Percentiles rank a stretch among this genome's conserved stretches.
These are phyloP conservation scores for Hydnomerulius pinastri DNA, from an alignment of 768 basidiomycete genomes.

Conservation along the genomic window DNA sequence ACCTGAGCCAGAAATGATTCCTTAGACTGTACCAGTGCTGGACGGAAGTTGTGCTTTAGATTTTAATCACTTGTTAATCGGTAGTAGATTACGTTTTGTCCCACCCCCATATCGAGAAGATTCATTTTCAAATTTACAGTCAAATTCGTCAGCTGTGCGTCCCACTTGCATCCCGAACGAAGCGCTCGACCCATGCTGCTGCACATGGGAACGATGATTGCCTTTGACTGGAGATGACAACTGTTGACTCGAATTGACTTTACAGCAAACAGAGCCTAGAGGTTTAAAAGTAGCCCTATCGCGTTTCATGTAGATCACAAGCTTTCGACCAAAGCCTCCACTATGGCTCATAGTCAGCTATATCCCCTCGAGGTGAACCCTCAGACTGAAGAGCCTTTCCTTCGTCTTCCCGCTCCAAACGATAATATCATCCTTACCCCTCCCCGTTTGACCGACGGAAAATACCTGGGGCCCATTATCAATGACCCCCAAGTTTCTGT, in stretches of 20 bases:
- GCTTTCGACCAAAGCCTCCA: neutral
- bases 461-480: slow-evolving; percentile 38
- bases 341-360: slow-evolving; percentile 25
- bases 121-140: too few species aligned
- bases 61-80: neutral
- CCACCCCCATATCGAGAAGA: neutral
- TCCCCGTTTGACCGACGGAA: slow-evolving; percentile 48
- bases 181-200: too few species aligned
- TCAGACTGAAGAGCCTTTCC: slow-evolving; percentile 52
- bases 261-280: neutral
- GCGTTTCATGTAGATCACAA: neutral
- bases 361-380: slow-evolving; percentile 44
- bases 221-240: neutral
- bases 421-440: slow-evolving; percentile 62
- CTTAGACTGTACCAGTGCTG: neutral
- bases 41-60: neutral
- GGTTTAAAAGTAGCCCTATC: neutral
- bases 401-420: slow-evolving; percentile 51
- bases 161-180: too few species aligned
- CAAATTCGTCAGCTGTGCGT: too few species aligned
- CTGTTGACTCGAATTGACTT: neutral
- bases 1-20: slow-evolving; percentile 22
- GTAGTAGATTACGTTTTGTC: neutral
- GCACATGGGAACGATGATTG: neutral
- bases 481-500: slow-evolving; percentile 51